Evolutionary conservation across 805 yeast species (phyloP).

Genomic region (Priceomyces castillae): DNA sequence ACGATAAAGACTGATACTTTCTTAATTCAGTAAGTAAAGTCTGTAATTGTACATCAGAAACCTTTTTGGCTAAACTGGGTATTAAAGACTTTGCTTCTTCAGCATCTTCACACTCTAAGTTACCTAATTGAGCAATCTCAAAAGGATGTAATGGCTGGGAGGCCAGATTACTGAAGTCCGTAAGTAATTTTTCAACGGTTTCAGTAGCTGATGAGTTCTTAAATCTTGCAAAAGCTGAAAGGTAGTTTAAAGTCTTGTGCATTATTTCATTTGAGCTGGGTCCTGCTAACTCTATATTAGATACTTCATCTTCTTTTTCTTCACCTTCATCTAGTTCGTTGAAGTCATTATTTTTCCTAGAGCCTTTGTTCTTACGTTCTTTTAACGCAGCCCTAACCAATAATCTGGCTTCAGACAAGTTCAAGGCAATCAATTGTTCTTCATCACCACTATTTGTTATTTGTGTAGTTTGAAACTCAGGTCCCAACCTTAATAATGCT

Average conservation of each 20-base stretch:
- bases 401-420: slow-evolving; percentile 85
- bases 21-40: slow-evolving; percentile 84
- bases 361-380: slow-evolving; percentile 48
- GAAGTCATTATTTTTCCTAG: slow-evolving; percentile 11
- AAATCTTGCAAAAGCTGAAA: slow-evolving; percentile 83
- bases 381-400: slow-evolving; percentile 86
- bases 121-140: slow-evolving; percentile 88
- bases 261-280: slow-evolving; percentile 84
- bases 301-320: slow-evolving; percentile 44
- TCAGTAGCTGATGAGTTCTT: slow-evolving; percentile 89
- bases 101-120: slow-evolving; percentile 91
- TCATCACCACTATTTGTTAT: slow-evolving; percentile 76
- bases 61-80: slow-evolving; percentile 81
- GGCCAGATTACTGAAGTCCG: slow-evolving; percentile 57
- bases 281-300: slow-evolving; percentile 50
- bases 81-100: slow-evolving; percentile 95
- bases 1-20: slow-evolving; percentile 45
- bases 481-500: slow-evolving; percentile 80
- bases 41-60: slow-evolving; percentile 83
- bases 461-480: slow-evolving; percentile 84
- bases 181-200: slow-evolving; percentile 85
- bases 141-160: slow-evolving; percentile 77
- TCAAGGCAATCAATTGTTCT: slow-evolving; percentile 77
- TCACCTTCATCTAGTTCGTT: slow-evolving; percentile 36
- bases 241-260: slow-evolving; percentile 86